phyloP scores from a whole-genome alignment of 2,329 filamentous ascomycete species.

The Capronia americana region DNA sequence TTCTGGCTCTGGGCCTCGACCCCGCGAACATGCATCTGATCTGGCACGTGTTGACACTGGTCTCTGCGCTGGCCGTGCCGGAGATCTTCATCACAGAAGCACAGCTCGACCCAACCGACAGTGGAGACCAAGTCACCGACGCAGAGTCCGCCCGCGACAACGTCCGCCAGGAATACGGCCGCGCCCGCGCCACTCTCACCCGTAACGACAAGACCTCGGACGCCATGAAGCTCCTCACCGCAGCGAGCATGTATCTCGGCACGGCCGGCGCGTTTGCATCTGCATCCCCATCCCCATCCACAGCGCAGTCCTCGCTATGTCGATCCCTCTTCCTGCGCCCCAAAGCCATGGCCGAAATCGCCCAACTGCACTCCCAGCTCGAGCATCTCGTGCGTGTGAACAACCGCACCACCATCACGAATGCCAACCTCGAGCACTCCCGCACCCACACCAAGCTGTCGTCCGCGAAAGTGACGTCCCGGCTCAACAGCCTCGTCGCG shows the following conservation, averaged over 20 bases:
- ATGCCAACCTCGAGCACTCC: constrained; percentile 70
- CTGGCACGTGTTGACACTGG: constrained; percentile 84
- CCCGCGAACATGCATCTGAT: constrained; percentile 69
- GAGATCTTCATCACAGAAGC: constrained; percentile 86
- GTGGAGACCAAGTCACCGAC: constrained; percentile 44
- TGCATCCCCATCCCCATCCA: background rate
- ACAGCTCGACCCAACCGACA: constrained; percentile 68
- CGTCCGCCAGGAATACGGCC: constrained; percentile 69
- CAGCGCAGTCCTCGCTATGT: constrained; percentile 64
- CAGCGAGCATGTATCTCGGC: constrained; percentile 79
- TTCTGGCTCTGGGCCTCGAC: constrained; percentile 84
- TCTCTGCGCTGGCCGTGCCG: constrained; percentile 84
- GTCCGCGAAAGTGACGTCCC: constrained; percentile 70
- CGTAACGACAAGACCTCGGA: constrained; percentile 83
- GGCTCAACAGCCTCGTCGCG: constrained; percentile 88
- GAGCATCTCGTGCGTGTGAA: constrained; percentile 79
- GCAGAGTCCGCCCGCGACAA: constrained; percentile 68
- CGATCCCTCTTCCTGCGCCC: constrained; percentile 80
- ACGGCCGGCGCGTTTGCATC: constrained; percentile 46
- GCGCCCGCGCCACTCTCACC: constrained; percentile 78
- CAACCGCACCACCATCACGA: constrained; percentile 59
- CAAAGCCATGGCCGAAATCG: constrained; percentile 86
- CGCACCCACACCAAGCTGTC: constrained; percentile 64
- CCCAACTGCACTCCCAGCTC: constrained; percentile 82
- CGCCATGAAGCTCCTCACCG: constrained; percentile 87